These are phyloP conservation scores for Carpinus viminea DNA, from an alignment of 306 rosid species.

Conservation along the genomic window DNA sequence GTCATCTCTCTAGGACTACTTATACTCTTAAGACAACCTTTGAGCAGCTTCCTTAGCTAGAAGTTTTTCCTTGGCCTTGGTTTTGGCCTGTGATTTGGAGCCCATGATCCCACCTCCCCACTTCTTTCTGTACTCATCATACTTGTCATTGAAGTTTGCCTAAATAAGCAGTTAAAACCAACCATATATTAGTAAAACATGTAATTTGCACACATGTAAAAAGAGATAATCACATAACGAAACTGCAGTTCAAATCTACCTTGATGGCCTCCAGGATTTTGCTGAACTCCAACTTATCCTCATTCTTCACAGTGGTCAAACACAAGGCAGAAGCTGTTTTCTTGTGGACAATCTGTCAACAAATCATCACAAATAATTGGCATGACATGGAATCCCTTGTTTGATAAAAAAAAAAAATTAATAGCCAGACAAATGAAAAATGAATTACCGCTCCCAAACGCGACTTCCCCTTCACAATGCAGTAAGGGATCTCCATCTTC, in stretches of 20 bases:
- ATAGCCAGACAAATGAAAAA: not conserved
- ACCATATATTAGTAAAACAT: not conserved
- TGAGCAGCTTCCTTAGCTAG: slow-evolving; percentile 85
- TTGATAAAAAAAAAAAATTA: not conserved
- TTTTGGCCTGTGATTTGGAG: slow-evolving; percentile 76
- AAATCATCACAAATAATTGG: not conserved
- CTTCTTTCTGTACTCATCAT: slow-evolving; percentile 69
- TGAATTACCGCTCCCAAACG: slow-evolving; percentile 62
- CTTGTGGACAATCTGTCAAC: slow-evolving; percentile 63
- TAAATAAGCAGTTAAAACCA: slow-evolving; percentile 11
- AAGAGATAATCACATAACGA: not conserved
- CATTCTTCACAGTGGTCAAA: slow-evolving; percentile 83
- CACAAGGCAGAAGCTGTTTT: slow-evolving; percentile 74
- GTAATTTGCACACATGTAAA: not conserved
- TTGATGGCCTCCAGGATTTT: slow-evolving; percentile 73
- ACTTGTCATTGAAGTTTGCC: slow-evolving; percentile 86
- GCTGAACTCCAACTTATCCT: slow-evolving; percentile 76
- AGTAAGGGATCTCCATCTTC: slow-evolving; percentile 83
- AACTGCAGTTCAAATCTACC: slow-evolving; percentile 31
- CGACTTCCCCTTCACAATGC: slow-evolving; percentile 84
- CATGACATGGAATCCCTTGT: not conserved
- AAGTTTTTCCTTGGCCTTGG: slow-evolving; percentile 66
- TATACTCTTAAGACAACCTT: slow-evolving; percentile 45
- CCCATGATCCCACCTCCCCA: slow-evolving; percentile 97
- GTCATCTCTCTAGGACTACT: not conserved